These are phyloP conservation scores for Rhynchosporium agropyri DNA, from an alignment of 2,329 filamentous ascomycete species.

Conservation along the genomic window DNA sequence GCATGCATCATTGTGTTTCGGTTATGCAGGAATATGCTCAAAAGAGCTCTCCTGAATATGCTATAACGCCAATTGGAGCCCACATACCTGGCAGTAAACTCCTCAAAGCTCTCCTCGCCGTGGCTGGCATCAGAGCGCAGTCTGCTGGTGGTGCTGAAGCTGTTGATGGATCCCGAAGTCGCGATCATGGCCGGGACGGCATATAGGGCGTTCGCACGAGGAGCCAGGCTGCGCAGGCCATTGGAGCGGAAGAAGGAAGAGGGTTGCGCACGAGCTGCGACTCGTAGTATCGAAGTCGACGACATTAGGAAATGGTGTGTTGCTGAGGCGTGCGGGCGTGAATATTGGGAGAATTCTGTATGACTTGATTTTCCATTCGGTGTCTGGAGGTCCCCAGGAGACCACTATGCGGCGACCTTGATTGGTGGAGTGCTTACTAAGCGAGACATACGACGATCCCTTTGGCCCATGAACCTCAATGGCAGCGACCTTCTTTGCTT, in stretches of 20 bases:
- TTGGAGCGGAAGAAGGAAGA: constrained; percentile 64
- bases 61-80: constrained; percentile 30
- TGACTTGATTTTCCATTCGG: constrained; percentile 21
- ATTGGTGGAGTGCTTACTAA: constrained; percentile 15
- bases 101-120: constrained; percentile 97
- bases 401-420: constrained; percentile 2
- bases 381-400: constrained; percentile 2
- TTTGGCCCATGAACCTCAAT: constrained; percentile 6
- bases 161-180: constrained; percentile 52
- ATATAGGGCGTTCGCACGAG: constrained; percentile 57
- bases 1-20: constrained; percentile 26
- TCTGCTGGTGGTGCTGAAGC: constrained; percentile 62
- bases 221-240: constrained; percentile 59
- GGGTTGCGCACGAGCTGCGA: constrained; percentile 67
- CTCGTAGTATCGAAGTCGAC: constrained; percentile 69
- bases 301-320: constrained; percentile 55
- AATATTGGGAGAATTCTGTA: constrained; percentile 21
- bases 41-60: constrained; percentile 22
- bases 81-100: constrained; percentile 92
- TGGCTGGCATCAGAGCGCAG: constrained; percentile 60
- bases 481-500: too few species aligned
- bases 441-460: not conserved
- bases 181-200: constrained; percentile 53
- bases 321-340: constrained; percentile 27
- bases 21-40: constrained; percentile 32